Evolutionary conservation across 305 asterid species (phyloP).

Genomic region (Ilex paraguariensis): DNA sequence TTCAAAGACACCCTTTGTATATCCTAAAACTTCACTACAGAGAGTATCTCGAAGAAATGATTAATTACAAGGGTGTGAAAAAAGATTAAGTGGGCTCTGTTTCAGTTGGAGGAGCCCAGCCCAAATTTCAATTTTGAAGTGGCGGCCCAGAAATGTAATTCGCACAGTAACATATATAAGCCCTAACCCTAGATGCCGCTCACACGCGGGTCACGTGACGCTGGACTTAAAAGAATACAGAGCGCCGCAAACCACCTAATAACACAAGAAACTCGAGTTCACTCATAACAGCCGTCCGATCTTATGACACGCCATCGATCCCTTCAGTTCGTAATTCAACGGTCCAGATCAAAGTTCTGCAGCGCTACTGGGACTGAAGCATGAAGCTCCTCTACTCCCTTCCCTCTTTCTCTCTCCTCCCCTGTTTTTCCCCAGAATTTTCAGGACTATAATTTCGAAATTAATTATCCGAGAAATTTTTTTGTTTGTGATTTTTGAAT

Average conservation of each 20-base stretch:
- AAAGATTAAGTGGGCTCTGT: too few relatives aligned
- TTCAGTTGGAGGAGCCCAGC: too few relatives aligned
- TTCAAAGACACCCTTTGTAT: too few relatives aligned
- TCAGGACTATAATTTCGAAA: slow-evolving; percentile 9
- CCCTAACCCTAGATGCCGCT: slow-evolving; percentile 54
- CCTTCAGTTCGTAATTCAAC: slow-evolving; percentile 28
- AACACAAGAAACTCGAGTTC: slow-evolving; percentile 16
- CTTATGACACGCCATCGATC: slow-evolving; percentile 46
- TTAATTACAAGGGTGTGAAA: too few relatives aligned
- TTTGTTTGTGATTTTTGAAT: neutral
- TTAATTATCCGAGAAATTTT: neutral
- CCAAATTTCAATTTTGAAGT: too few relatives aligned
- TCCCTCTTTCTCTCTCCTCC: slow-evolving; percentile 27
- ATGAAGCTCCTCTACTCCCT: slow-evolving; percentile 32
- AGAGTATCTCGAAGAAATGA: too few relatives aligned
- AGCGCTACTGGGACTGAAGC: slow-evolving; percentile 25
- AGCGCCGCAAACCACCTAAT: slow-evolving; percentile 38
- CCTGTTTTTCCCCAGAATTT: neutral
- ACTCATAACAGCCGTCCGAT: slow-evolving; percentile 30
- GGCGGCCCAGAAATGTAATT: too few relatives aligned
- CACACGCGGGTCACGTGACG: slow-evolving; percentile 56
- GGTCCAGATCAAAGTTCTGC: slow-evolving; percentile 39
- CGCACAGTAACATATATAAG: neutral
- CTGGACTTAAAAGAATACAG: slow-evolving; percentile 6
- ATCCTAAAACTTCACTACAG: too few relatives aligned